Evolutionary conservation across 257 asterid species (phyloP).

Genomic region (Gardenia jasminoides): DNA sequence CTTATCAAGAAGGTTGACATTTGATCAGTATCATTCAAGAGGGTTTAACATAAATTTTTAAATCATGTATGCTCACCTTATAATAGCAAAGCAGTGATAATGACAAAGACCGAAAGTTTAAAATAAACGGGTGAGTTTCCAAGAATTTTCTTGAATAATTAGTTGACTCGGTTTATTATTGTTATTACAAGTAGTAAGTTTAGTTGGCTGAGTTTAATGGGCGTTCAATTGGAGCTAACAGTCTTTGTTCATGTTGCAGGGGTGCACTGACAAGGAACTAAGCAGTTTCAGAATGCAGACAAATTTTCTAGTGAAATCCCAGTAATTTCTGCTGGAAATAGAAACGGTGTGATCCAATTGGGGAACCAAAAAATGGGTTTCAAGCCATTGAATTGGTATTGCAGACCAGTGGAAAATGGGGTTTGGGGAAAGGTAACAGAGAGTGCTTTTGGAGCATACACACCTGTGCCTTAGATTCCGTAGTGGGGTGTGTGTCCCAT

Average conservation of each 20-base stretch:
- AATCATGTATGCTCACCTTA: too few relatives aligned
- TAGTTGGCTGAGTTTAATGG: not conserved
- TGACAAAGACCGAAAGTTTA: too few relatives aligned
- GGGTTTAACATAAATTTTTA: too few relatives aligned
- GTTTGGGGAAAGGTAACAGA: conserved; percentile 59
- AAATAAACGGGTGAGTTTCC: too few relatives aligned
- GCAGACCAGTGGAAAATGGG: conserved; percentile 66
- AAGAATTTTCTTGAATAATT: too few relatives aligned
- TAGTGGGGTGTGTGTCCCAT: conserved; percentile 67
- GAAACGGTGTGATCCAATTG: not conserved
- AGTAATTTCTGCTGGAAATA: not conserved
- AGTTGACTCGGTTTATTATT: too few relatives aligned
- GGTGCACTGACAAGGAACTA: conserved; percentile 12
- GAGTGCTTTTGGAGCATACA: conserved; percentile 70
- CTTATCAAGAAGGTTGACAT: too few relatives aligned
- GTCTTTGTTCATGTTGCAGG: not conserved
- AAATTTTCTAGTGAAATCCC: conserved; percentile 12
- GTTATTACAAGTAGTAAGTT: too few relatives aligned
- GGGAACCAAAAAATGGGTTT: conserved; percentile 40
- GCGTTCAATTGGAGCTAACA: not conserved
- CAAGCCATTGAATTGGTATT: conserved; percentile 63
- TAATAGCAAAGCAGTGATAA: too few relatives aligned
- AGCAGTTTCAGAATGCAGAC: not conserved
- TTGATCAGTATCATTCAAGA: too few relatives aligned
- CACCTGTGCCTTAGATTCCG: conserved; percentile 74